These are phyloP conservation scores for Umbelopsis vinacea DNA, from an alignment of 192 early-diverging fungal species.

Conservation along the genomic window DNA sequence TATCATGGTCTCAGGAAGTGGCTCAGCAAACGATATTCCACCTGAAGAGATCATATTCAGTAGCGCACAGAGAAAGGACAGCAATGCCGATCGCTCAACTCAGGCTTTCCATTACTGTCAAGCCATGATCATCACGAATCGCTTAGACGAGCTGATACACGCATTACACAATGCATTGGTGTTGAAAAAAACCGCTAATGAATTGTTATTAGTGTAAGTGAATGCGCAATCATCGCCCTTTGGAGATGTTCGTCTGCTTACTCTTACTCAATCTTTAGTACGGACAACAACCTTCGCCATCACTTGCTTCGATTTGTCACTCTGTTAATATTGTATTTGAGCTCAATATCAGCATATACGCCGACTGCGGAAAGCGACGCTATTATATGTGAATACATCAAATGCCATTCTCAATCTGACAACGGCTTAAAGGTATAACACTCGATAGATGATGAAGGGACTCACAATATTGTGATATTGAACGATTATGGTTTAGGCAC, in stretches of 20 bases:
- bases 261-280: background rate
- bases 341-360: constrained; percentile 51
- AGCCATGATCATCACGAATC: constrained; percentile 53
- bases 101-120: constrained; percentile 54
- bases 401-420: constrained; percentile 23
- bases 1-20: constrained; percentile 7
- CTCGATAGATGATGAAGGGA: too few relatives aligned
- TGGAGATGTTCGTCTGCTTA: background rate
- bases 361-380: constrained; percentile 49
- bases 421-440: background rate
- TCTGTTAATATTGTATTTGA: constrained; percentile 70
- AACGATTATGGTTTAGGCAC: constrained; percentile 1
- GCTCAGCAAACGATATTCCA: constrained; percentile 16
- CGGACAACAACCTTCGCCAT: constrained; percentile 29
- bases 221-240: background rate
- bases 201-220: background rate
- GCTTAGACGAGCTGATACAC: constrained; percentile 39
- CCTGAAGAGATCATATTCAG: constrained; percentile 17
- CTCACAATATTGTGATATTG: background rate
- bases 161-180: background rate
- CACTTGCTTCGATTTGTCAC: constrained; percentile 72
- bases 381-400: constrained; percentile 60
- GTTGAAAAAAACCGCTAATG: background rate
- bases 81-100: constrained; percentile 2
- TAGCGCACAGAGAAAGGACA: constrained; percentile 10